A percentile compares a stretch with the other conserved stretches of the same genome.
Evolutionary conservation across 305 asterid species (phyloP).

Genomic region (Fraxinus greggii): DNA sequence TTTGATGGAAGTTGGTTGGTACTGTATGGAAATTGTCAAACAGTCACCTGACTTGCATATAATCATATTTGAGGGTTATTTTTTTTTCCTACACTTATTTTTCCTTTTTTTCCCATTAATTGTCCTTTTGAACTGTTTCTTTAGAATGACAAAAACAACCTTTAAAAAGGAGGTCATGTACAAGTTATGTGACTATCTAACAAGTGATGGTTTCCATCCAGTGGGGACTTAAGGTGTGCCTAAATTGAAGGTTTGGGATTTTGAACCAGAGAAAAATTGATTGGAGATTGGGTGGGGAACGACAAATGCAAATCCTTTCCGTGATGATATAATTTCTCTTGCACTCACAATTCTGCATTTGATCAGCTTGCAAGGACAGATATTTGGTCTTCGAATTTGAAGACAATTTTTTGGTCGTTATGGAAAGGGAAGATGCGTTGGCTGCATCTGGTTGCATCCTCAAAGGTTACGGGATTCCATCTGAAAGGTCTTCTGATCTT

Average conservation of each 20-base stretch:
- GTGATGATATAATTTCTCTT: neutral
- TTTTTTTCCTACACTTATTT: neutral
- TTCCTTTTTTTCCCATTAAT: neutral
- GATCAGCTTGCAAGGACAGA: slow-evolving; percentile 78
- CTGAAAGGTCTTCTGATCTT: slow-evolving; percentile 77
- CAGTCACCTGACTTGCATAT: slow-evolving; percentile 1
- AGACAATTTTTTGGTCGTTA: slow-evolving; percentile 76
- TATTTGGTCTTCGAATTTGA: slow-evolving; percentile 84
- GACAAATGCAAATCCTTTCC: neutral
- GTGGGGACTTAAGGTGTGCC: neutral
- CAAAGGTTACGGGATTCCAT: slow-evolving; percentile 85
- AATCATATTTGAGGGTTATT: neutral
- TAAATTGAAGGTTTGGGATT: slow-evolving; percentile 3
- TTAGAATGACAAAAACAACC: neutral
- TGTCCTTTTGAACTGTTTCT: neutral
- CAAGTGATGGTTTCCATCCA: neutral
- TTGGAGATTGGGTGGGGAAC: neutral
- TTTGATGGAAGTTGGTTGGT: neutral
- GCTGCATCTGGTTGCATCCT: slow-evolving; percentile 73
- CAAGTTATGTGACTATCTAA: neutral
- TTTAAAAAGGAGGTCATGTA: neutral
- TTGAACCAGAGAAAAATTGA: neutral
- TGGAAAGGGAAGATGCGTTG: slow-evolving; percentile 77
- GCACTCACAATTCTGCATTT: slow-evolving; percentile 17
- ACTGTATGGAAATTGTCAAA: neutral